Percentiles rank a stretch among this genome's conserved stretches.
Evolutionary conservation across 2,329 filamentous ascomycete genomes (phyloP).

Genomic region (Achaetomium macrosporum): DNA sequence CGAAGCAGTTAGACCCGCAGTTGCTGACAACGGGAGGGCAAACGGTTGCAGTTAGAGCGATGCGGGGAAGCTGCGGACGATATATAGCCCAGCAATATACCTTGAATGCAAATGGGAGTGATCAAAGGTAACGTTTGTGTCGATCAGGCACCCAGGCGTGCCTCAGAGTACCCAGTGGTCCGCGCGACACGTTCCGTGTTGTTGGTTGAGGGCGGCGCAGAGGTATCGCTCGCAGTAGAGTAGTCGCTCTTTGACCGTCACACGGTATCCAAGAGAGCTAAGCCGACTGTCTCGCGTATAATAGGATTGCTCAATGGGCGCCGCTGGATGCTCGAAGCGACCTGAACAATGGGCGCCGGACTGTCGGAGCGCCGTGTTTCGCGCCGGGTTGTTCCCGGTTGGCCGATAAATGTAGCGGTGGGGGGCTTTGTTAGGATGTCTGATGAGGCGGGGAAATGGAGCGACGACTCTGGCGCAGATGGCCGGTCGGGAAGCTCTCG

Average conservation of each 20-base stretch:
- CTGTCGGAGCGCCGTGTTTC: conserved; percentile 11
- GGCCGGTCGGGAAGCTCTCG: neutral
- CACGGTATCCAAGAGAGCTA: neutral
- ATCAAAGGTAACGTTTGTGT: neutral
- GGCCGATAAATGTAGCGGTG: conserved; percentile 1
- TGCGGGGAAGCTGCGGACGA: neutral
- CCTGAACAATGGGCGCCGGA: conserved; percentile 11
- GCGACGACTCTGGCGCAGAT: neutral
- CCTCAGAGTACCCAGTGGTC: neutral
- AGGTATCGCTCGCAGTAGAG: conserved; percentile 3
- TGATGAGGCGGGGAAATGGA: neutral
- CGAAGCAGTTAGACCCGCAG: neutral
- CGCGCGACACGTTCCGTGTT: neutral
- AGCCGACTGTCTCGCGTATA: conserved; percentile 16
- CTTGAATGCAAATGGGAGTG: neutral
- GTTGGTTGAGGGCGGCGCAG: conserved; percentile 1
- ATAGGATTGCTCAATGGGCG: conserved; percentile 16
- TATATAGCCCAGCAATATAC: conserved; percentile 3
- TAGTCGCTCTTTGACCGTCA: conserved; percentile 7
- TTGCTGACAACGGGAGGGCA: neutral
- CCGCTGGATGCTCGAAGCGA: conserved; percentile 14
- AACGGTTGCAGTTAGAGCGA: neutral
- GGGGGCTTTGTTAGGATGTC: neutral
- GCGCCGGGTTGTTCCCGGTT: conserved; percentile 11
- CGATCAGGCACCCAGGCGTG: neutral